Conservation (phyloP, 129 eudicot species). For the Daucus carota region DH1_v3.0 NC_030386.2:7425001-7425500, state of each 20-base stretch:
- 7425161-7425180: conserved; percentile 73
- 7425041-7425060: conserved; percentile 49
- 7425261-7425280: conserved; percentile 44
- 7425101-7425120: conserved; percentile 71
- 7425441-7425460: conserved; percentile 74
- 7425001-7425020: conserved; percentile 33
- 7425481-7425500: conserved; percentile 53
- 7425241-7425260: conserved; percentile 24
- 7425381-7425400: conserved; percentile 35
- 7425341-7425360: conserved; percentile 24
- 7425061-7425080: conserved; percentile 42
- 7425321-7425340: conserved; percentile 36
- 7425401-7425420: conserved; percentile 63
- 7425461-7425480: conserved; percentile 79
- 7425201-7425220: conserved; percentile 37
- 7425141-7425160: conserved; percentile 63
- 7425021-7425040: conserved; percentile 71
- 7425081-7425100: conserved; percentile 58
- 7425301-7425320: conserved; percentile 32
- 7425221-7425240: conserved; percentile 29
- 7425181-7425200: conserved; percentile 71
- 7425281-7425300: conserved; percentile 43
- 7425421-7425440: conserved; percentile 79
- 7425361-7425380: conserved; percentile 7
- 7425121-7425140: conserved; percentile 46